Percentiles rank a stretch among this genome's conserved stretches.
Conservation (phyloP, 768 basidiomycete species). For the Lyophyllum semitale region DNA sequence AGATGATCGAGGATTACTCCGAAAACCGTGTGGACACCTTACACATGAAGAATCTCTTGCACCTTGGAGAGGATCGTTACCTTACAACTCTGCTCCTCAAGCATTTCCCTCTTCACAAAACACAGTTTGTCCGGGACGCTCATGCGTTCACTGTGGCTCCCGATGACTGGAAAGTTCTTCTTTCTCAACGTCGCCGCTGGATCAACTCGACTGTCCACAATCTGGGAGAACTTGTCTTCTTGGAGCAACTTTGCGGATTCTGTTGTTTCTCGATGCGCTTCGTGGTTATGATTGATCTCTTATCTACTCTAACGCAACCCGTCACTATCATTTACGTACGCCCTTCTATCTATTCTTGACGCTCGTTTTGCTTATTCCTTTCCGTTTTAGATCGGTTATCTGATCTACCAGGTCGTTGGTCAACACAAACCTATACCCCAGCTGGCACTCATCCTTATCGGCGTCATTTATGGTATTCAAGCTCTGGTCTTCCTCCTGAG, state of each 20-base stretch:
- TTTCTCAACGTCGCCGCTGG: conserved; percentile 98
- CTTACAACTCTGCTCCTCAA: conserved; percentile 94
- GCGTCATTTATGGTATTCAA: conserved; percentile 92
- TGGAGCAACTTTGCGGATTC: conserved; percentile 93
- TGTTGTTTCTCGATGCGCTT: conserved; percentile 99
- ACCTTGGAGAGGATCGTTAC: conserved; percentile 99
- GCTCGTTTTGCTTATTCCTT: conserved; percentile 13
- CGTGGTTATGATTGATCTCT: conserved; percentile 93
- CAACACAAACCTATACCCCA: conserved; percentile 70
- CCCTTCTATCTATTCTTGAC: conserved; percentile 21
- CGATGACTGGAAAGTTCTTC: conserved; percentile 89
- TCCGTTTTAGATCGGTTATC: conserved; percentile 73
- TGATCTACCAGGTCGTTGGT: conserved; percentile 78
- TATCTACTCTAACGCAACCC: conserved; percentile 84
- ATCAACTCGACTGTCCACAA: conserved; percentile 99
- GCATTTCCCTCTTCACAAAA: conserved; percentile 93
- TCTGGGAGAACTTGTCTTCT: conserved; percentile 87
- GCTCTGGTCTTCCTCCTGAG: conserved; percentile 89
- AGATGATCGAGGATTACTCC: conserved; percentile 89
- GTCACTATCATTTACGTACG: conserved; percentile 89
- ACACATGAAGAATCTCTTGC: conserved; percentile 98
- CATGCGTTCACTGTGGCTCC: conserved; percentile 95
- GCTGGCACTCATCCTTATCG: conserved; percentile 90
- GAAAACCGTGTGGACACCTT: conserved; percentile 96
- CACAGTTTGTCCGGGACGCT: conserved; percentile 93